Base-by-base conservation (phyloP, 805 yeast genomes). In the Ogataea methanolica region DNA sequence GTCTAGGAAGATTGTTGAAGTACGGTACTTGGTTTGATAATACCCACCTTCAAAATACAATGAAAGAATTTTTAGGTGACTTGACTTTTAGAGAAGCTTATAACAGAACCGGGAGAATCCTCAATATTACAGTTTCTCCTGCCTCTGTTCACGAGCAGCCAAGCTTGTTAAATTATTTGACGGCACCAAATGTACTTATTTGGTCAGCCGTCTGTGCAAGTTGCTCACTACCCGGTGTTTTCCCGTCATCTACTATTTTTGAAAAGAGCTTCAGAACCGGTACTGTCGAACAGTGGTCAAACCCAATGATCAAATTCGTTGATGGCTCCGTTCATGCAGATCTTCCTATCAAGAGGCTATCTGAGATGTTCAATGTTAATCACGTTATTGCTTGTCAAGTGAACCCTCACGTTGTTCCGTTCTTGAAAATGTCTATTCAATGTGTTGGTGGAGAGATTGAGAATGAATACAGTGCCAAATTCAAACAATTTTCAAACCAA, bases 321-420 rank as follows among this genome's bases (percentile, higher is more conserved):
- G 99, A 94, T 66, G 99, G 99, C 0, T 89, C 97, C 0, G 96
- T 94, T 7, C 95, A 92, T 60, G 88, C 88, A 53, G 99, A 94
- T 65, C 69, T 94, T 44, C 99, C 99, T 4, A 84, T 90, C 26
- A 76, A 95, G 2, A 76, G 97, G 55, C 72, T 94, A 21, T 85
- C 95, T 19, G 99, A 94, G 62, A 90, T 94, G 96, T 94, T 94
- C 65, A 92, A 94, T 60, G 97, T 94, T 31, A 96, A 94, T 63
- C 97, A 94, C 65, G 91, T 94, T 52, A 90, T 94, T 56, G 99
- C 97, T 0, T 92, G 96, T 41, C 99, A 94, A 64, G 99, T 94
- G 1, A 94, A 94, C 61, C 96, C 97, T 0, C 99, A 94, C 63
- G 96, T 94, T 15, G 88, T 87, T 2, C 99, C 99, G 0, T 76